Evolutionary conservation across 2,329 filamentous ascomycete species (phyloP), one percentile per base, ranked within the genome.

Genomic region (Botrytis medusae): DNA sequence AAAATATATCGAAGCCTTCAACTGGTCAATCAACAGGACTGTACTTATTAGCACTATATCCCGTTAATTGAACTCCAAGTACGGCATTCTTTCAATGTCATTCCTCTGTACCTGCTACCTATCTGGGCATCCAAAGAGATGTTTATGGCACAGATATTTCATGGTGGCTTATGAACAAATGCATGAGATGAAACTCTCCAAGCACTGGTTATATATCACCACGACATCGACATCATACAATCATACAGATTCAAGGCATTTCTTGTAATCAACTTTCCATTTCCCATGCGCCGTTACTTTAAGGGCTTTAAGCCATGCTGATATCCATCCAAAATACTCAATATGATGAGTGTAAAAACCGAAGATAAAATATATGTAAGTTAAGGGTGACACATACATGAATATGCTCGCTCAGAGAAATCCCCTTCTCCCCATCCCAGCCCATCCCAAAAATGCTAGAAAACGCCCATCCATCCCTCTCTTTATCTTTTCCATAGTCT

Each of bases 261-360:
- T 68, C 16, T 20, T 37, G 48, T 42, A 57, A 18, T 57, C 22
- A 42, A 8, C 34, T 32, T 57, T 29, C n/a, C 62, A 37, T 48
- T 32, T 46, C 65, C 34, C 10, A 42, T 57, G 20, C 48, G 65
- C 65, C 65, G 34, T 37, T 40, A n/a, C 16, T 57, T 68, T 68
- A 6, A 25, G 42, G 48, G 65, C 48, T 42, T 29, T 7, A 42
- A 57, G 65, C 65, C 65, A 68, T 68, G 48, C 65, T 57, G 65
- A 48, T 68, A 68, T 68, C 65, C 48, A 57, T 68, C 65, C 65
- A 68, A 68, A 68, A 32, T 32, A 42, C 65, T 40, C n/a, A 29
- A 57, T 8, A 32, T 57, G n/a, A 14, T 25, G 48, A 68, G 65
- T 42, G 29, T 12, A 37, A 25, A 68, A 42, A 4, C 25, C 37